Conservation (phyloP, 495 filamentous ascomycete genomes). For the Annulohypoxylon maeteangense region DNA sequence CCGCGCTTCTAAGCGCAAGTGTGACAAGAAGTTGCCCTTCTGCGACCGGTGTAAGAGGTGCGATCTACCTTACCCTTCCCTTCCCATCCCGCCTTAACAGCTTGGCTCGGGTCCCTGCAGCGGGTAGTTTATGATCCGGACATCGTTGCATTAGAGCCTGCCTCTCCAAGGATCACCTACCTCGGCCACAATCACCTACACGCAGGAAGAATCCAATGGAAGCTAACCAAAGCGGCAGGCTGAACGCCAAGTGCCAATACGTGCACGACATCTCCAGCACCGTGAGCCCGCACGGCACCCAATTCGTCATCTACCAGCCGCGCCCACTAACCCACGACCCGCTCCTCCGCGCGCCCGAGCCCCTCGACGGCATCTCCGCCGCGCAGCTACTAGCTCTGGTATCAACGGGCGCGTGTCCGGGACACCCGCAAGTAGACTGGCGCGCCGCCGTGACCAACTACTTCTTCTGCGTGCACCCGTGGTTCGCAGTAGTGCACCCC, state of each 20-base stretch:
- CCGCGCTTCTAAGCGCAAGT: constrained; percentile 50
- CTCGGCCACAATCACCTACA: background rate
- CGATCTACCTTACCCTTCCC: background rate
- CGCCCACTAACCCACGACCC: constrained; percentile 42
- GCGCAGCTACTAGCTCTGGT: constrained; percentile 46
- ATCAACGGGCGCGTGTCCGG: constrained; percentile 26
- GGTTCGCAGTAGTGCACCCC: constrained; percentile 46
- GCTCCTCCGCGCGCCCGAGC: constrained; percentile 42
- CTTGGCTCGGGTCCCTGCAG: background rate
- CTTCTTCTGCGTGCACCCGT: constrained; percentile 46
- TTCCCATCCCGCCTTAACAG: background rate
- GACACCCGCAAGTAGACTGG: constrained; percentile 37
- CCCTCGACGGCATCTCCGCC: constrained; percentile 44
- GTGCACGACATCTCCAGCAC: constrained; percentile 41
- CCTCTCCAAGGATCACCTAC: background rate
- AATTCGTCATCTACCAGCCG: constrained; percentile 45
- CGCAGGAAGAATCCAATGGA: background rate
- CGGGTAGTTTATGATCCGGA: background rate
- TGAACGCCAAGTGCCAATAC: constrained; percentile 49
- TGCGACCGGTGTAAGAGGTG: constrained; percentile 50
- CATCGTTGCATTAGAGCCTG: background rate
- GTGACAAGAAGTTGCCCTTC: constrained; percentile 49
- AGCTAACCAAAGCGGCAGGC: constrained; percentile 35
- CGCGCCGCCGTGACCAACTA: constrained; percentile 38
- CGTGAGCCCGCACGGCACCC: constrained; percentile 19